These are phyloP conservation scores for Populus hybrid DNA, from an alignment of 441 rosid genomes.

Conservation along the genomic window DNA sequence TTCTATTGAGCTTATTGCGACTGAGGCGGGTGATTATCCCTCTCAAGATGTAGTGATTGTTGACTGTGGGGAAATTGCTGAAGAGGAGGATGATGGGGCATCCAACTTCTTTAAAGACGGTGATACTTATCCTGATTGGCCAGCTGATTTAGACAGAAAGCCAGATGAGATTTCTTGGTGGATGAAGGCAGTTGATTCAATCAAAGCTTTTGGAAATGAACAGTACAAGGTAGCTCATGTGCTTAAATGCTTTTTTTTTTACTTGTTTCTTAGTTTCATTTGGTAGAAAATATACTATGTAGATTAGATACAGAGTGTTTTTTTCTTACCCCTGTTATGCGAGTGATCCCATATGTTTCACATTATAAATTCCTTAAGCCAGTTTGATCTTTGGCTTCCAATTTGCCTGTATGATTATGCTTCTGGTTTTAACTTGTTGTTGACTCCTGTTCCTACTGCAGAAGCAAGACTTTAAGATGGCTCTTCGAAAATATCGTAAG, in stretches of 20 bases:
- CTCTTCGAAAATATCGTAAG: constrained; percentile 71
- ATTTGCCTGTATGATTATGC: background rate
- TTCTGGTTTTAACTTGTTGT: background rate
- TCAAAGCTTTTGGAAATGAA: constrained; percentile 65
- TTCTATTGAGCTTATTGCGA: constrained; percentile 56
- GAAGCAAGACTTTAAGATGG: constrained; percentile 86
- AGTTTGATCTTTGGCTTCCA: background rate
- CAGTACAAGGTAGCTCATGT: constrained; percentile 49
- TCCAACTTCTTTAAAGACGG: constrained; percentile 75
- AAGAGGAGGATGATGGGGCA: constrained; percentile 65
- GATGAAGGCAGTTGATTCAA: constrained; percentile 67
- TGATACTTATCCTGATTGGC: constrained; percentile 75
- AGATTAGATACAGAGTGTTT: background rate
- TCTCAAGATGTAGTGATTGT: constrained; percentile 44
- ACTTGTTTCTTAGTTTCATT: background rate
- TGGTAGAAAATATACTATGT: background rate
- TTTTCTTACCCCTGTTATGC: background rate
- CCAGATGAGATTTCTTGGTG: constrained; percentile 71
- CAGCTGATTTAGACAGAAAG: constrained; percentile 59
- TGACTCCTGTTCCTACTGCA: constrained; percentile 17
- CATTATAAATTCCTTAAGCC: background rate
- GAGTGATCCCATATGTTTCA: no score
- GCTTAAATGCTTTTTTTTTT: background rate
- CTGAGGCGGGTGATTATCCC: constrained; percentile 47
- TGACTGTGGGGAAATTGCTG: constrained; percentile 71